Percentiles rank a stretch among this genome's conserved stretches.
Conservation (phyloP, 2,329 filamentous ascomycete species). For the Lizonia empirigonia region DNA sequence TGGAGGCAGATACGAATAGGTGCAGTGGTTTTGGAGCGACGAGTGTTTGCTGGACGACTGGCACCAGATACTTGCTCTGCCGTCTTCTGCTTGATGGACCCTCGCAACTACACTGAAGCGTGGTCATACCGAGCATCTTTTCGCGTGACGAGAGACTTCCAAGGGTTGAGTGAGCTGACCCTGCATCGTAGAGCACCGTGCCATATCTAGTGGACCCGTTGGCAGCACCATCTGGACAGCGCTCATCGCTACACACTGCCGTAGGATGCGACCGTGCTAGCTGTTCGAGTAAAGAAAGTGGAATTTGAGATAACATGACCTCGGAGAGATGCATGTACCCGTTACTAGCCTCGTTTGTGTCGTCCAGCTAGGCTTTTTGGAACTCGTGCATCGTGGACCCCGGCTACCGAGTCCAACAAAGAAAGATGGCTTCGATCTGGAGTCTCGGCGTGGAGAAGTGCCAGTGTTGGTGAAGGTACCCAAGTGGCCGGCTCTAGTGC, state of each 20-base stretch:
- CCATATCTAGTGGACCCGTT: not conserved
- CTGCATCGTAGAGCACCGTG: not conserved
- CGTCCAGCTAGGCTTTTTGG: slow-evolving; percentile 1
- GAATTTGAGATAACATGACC: slow-evolving; percentile 15
- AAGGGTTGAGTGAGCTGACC: too few species aligned
- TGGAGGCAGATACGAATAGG: slow-evolving; percentile 8
- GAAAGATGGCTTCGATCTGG: not conserved
- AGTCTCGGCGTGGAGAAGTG: slow-evolving; percentile 11
- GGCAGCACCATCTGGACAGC: not conserved
- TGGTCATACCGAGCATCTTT: too few species aligned
- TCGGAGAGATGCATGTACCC: slow-evolving; percentile 11
- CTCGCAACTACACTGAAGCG: too few species aligned
- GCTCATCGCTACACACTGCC: not conserved
- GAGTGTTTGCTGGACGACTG: not conserved
- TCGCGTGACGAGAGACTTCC: too few species aligned
- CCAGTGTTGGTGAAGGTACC: not conserved
- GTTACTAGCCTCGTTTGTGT: slow-evolving; percentile 10
- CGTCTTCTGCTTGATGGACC: not conserved
- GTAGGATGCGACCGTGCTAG: not conserved
- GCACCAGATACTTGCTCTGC: not conserved
- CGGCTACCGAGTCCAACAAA: slow-evolving; percentile 3
- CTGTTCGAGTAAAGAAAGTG: not conserved
- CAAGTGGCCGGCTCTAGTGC: not conserved
- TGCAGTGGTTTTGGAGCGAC: not conserved
- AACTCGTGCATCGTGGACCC: slow-evolving; percentile 3